Percentiles rank a stretch among this genome's conserved stretches.
phyloP scores from a whole-genome alignment of 2,329 filamentous ascomycete species.

The Pseudofabraea citricarpa region DNA sequence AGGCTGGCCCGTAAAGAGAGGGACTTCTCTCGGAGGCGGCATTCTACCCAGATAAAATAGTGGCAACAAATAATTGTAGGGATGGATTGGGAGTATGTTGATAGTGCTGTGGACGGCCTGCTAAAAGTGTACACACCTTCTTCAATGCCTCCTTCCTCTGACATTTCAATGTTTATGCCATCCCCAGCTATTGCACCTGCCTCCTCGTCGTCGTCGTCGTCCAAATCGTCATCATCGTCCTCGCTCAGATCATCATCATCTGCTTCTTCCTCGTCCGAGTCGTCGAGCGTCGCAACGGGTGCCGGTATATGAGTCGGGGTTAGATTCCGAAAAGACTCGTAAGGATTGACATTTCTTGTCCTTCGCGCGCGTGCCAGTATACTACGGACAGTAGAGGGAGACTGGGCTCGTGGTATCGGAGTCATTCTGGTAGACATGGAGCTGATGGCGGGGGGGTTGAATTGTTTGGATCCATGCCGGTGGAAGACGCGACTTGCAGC shows the following conservation, averaged over 20 bases:
- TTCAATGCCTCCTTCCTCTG: slow-evolving; percentile 30
- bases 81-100: slow-evolving; percentile 1
- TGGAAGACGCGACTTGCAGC: too few species aligned
- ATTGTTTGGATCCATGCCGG: too few species aligned
- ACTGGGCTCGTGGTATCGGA: not conserved
- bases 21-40: not conserved
- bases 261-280: slow-evolving; percentile 15
- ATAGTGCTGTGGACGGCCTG: too few species aligned
- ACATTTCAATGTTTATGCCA: slow-evolving; percentile 28
- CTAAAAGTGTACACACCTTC: slow-evolving; percentile 26
- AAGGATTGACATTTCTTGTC: not conserved
- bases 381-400: not conserved
- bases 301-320: slow-evolving; percentile 4
- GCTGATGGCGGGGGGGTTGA: too few species aligned
- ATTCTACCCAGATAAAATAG: not conserved
- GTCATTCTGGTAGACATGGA: too few species aligned
- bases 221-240: slow-evolving; percentile 14
- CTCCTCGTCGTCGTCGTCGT: slow-evolving; percentile 12
- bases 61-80: not conserved
- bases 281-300: slow-evolving; percentile 12
- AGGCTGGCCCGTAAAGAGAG: not conserved
- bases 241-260: slow-evolving; percentile 17
- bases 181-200: slow-evolving; percentile 26
- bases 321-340: not conserved
- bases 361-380: not conserved